Evolutionary conservation across 2,329 filamentous ascomycete species (phyloP), one percentile per base, ranked within the genome.

Genomic region (Aureobasidium sp.): DNA sequence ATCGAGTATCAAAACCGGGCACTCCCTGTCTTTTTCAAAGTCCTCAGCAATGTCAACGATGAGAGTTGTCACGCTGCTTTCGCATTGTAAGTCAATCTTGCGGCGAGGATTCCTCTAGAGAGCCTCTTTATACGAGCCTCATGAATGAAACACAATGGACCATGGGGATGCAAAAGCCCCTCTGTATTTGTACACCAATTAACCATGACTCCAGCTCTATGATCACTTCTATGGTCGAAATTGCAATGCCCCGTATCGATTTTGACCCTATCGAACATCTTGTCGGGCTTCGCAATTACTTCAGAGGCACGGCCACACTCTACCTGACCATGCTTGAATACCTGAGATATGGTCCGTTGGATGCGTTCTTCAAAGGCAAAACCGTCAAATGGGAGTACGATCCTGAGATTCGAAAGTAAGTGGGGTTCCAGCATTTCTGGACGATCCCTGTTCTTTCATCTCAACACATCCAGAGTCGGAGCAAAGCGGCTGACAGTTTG

Each of bases 21-120:
- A 10, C 11, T 52, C 11, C 29, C 48, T 8, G 10, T 19, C 1
- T 52, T 27, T 11, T 21, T 12, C 21, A 52, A 52, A 17, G 38
- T 42, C 7, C 21, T 52, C 1, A 4, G 21, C n/a, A 21, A 52
- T n/a, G 34, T 52, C 2, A 52, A 41, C 21, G 48, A 52, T 10
- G 38, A 42, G 12, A 52, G 27, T 10, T 52, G 48, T 5, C 48
- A 52, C 16, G 48, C 48, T 17, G 48, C 48, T 3, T 52, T 52
- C n/a, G 48, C 38, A 4, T 52, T 52, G 37, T 52, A 25, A 52
- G 38, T 52, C n/a, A n/a, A n/a, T n/a, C n/a, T n/a, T n/a, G n/a
- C n/a, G n/a, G n/a, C n/a, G n/a, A n/a, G n/a, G n/a, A n/a, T n/a
- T n/a, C n/a, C n/a, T n/a, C n/a, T n/a, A n/a, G n/a, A n/a, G n/a